Percentiles rank a stretch among this genome's conserved stretches.
Evolutionary conservation across 2,329 filamentous ascomycete genomes (phyloP).

Genomic region (Trichoderma sp.): DNA sequence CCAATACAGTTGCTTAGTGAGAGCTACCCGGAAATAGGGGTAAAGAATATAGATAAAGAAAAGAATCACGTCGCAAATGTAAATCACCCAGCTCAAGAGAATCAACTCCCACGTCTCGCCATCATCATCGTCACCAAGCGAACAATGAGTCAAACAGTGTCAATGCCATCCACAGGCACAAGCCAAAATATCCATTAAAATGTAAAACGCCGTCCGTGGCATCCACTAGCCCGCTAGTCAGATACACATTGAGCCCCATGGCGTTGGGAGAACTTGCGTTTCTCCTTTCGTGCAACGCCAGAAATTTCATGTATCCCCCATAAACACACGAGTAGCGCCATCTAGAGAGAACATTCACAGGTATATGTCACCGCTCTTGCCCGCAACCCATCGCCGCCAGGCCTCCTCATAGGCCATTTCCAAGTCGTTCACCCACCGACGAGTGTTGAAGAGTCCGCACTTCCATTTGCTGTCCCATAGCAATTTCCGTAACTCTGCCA

Average conservation of each 20-base stretch:
- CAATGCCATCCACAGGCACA: background rate
- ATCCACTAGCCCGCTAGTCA: background rate
- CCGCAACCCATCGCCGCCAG: slow-evolving; percentile 83
- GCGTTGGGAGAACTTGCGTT: background rate
- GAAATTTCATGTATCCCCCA: background rate
- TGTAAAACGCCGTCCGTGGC: background rate
- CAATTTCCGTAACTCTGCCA: slow-evolving; percentile 75
- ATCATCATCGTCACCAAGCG: background rate
- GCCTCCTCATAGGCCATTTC: slow-evolving; percentile 85
- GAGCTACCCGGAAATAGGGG: background rate
- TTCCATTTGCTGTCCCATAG: slow-evolving; percentile 81
- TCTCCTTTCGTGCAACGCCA: background rate
- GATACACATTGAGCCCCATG: background rate
- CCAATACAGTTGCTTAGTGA: background rate
- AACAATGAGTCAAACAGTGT: background rate
- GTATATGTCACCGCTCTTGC: slow-evolving; percentile 90
- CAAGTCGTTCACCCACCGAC: slow-evolving; percentile 83
- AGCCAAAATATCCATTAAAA: background rate
- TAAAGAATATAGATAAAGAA: background rate
- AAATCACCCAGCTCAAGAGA: background rate
- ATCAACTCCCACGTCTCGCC: background rate
- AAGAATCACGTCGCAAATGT: background rate
- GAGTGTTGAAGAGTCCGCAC: slow-evolving; percentile 87
- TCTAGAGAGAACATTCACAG: slow-evolving; percentile 42
- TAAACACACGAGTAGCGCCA: background rate